Base-by-base conservation (phyloP, 495 filamentous ascomycete genomes). In the Annulohypoxylon moriforme region DNA sequence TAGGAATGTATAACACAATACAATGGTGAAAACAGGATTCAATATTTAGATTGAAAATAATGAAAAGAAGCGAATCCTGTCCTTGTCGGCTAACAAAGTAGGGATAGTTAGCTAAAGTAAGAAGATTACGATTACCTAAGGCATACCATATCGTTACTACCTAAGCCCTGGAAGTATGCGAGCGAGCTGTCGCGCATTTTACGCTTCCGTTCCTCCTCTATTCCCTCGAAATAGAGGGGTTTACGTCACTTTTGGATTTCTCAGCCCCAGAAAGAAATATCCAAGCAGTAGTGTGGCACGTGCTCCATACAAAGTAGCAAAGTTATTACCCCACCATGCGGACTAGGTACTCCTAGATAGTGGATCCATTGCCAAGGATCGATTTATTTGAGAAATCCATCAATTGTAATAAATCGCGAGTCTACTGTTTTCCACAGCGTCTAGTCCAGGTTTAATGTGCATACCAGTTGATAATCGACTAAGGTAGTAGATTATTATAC, bases 251-350 rank as follows among this genome's bases (percentile, higher is more conserved):
- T 52, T 59, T 24, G 22, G 27, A 55, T 42, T 40, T 31, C 42
- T 52, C 31, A 34, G 33, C 3, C 27, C 58, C 24, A 24, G 34
- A 40, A 42, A 20, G 50, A 50, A 53, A 56, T 13, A 56, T 56
- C 31, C 20, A 59, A 68, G 34, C 42, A 68, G 47, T 9, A 70
- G 42, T 58, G 11, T 63, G 57, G 63, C 64, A 72, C 69, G 69
- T 72, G 63, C 64, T 50, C 40, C 16, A 62, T 67, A 59, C 14
- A 40, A 42, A 8, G 20, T 33, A 40, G 36, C 34, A 8, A 38
- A 38, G 34, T 40, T 14, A 40, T 3, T 25, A 18, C 69, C 69
- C 63, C 63, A 58, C 69, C 29, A 29, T 3, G 3, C 27, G 3
- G 3, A 29, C 27, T 29, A n/a, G n/a, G n/a, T n/a, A 60, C 18